These are phyloP conservation scores for Westerdykella sp. DNA, from an alignment of 2,329 filamentous ascomycete genomes.

Conservation along the genomic window DNA sequence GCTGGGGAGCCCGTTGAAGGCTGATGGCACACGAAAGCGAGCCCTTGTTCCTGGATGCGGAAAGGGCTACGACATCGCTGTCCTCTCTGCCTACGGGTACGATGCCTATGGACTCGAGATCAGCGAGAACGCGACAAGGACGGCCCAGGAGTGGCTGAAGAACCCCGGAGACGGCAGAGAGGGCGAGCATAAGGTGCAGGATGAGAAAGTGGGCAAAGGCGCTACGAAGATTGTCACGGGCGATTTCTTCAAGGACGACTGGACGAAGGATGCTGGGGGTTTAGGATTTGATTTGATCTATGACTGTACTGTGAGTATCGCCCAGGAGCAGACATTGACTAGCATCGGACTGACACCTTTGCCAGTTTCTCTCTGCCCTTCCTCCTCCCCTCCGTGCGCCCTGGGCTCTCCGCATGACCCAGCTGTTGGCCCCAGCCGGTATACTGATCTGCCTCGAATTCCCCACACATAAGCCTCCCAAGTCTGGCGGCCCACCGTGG, in stretches of 20 bases:
- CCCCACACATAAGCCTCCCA: conserved; percentile 63
- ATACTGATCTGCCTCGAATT: conserved; percentile 66
- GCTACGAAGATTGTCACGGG: conserved; percentile 51
- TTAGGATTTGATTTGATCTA: conserved; percentile 60
- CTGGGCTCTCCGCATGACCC: conserved; percentile 52
- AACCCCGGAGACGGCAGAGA: conserved; percentile 31
- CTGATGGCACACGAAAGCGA: conserved; percentile 39
- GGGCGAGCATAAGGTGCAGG: conserved; percentile 40
- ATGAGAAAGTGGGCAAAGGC: conserved; percentile 45
- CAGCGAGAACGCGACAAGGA: conserved; percentile 46
- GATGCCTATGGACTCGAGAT: conserved; percentile 71
- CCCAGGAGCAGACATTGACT: conserved; percentile 1
- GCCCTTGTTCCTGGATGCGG: conserved; percentile 80
- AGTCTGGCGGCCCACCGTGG: conserved; percentile 65
- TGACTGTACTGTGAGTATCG: conserved; percentile 52
- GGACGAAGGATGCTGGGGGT: conserved; percentile 41
- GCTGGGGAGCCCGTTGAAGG: conserved; percentile 24
- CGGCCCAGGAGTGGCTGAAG: conserved; percentile 41
- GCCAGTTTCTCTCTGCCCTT: conserved; percentile 57
- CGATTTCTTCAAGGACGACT: conserved; percentile 62
- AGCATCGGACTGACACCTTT: conserved; percentile 1
- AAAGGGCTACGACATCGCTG: conserved; percentile 70
- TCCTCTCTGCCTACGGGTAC: conserved; percentile 69
- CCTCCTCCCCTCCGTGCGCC: conserved; percentile 48
- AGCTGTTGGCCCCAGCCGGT: conserved; percentile 49